Conservation (phyloP, 441 rosid genomes). For the Pelargonium citronellum region DNA sequence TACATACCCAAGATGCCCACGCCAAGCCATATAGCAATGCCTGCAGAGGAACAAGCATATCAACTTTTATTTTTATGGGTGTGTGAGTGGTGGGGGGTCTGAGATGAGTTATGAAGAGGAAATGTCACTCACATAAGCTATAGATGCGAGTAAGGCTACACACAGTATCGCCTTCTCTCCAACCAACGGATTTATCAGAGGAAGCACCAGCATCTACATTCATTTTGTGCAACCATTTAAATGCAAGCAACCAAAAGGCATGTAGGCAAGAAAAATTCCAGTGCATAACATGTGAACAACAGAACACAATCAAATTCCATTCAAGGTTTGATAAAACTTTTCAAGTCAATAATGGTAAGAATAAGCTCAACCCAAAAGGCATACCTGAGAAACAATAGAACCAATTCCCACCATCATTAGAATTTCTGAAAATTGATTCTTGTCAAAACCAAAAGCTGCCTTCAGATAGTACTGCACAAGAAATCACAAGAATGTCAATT, state of each 20-base stretch:
- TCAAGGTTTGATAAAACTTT: background rate
- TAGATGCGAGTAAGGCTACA: slow-evolving; percentile 40
- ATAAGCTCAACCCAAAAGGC: background rate
- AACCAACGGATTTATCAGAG: slow-evolving; percentile 42
- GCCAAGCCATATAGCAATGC: slow-evolving; percentile 48
- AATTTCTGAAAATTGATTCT: slow-evolving; percentile 53
- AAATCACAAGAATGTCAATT: background rate
- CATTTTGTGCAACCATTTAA: background rate
- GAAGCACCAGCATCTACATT: slow-evolving; percentile 45
- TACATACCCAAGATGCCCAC: slow-evolving; percentile 53
- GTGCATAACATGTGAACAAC: no score
- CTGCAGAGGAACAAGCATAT: slow-evolving; percentile 24
- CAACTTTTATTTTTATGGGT: background rate
- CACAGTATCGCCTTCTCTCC: slow-evolving; percentile 50
- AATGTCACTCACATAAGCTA: slow-evolving; percentile 46
- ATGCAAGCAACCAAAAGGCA: no score
- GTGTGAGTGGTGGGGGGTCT: background rate
- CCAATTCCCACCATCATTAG: slow-evolving; percentile 45
- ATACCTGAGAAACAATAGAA: slow-evolving; percentile 52
- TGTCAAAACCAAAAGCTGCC: slow-evolving; percentile 47
- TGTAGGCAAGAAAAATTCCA: no score
- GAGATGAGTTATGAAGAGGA: background rate
- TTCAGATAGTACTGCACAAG: slow-evolving; percentile 46
- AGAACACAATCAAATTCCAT: no score
- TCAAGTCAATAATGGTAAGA: background rate